These are phyloP conservation scores for Peronospora farinosa DNA, from an alignment of 352 stramenopile genomes.

Conservation along the genomic window DNA sequence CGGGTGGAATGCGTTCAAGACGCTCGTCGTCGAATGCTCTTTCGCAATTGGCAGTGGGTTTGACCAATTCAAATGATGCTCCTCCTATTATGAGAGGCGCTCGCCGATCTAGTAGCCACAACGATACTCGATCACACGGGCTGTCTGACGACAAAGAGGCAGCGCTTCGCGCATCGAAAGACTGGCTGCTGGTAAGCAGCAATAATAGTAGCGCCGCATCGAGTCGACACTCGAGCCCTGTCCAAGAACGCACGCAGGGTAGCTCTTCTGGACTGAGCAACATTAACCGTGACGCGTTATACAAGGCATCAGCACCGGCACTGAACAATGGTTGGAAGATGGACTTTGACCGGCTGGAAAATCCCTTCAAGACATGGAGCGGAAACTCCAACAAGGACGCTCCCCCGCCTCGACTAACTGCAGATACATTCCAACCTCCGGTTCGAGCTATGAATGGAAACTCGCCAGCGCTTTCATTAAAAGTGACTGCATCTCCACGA, in stretches of 20 bases:
- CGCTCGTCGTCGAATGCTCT: slow-evolving; percentile 36
- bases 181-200: slow-evolving; percentile 35
- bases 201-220: slow-evolving; percentile 19
- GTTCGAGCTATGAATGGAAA: slow-evolving; percentile 26
- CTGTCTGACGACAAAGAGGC: slow-evolving; percentile 19
- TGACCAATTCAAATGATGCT: slow-evolving; percentile 28
- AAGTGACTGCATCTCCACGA: slow-evolving; percentile 22
- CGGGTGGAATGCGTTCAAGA: slow-evolving; percentile 16
- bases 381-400: slow-evolving; percentile 31
- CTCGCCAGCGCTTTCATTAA: slow-evolving; percentile 27
- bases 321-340: slow-evolving; percentile 41
- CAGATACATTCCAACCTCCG: slow-evolving; percentile 48
- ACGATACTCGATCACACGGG: slow-evolving; percentile 31
- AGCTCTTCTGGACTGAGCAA: slow-evolving; percentile 11
- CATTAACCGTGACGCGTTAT: slow-evolving; percentile 9
- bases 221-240: slow-evolving; percentile 28
- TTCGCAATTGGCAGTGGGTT: slow-evolving; percentile 16
- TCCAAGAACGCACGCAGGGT: slow-evolving; percentile 15
- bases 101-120: slow-evolving; percentile 62
- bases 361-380: slow-evolving; percentile 75
- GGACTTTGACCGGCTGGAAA: slow-evolving; percentile 64
- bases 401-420: slow-evolving; percentile 37
- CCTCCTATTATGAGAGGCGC: slow-evolving; percentile 46
- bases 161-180: slow-evolving; percentile 31
- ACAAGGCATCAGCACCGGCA: slow-evolving; percentile 10